These are phyloP conservation scores for Aspergillus ostianus DNA, from an alignment of 495 filamentous ascomycete species.

Conservation along the genomic window DNA sequence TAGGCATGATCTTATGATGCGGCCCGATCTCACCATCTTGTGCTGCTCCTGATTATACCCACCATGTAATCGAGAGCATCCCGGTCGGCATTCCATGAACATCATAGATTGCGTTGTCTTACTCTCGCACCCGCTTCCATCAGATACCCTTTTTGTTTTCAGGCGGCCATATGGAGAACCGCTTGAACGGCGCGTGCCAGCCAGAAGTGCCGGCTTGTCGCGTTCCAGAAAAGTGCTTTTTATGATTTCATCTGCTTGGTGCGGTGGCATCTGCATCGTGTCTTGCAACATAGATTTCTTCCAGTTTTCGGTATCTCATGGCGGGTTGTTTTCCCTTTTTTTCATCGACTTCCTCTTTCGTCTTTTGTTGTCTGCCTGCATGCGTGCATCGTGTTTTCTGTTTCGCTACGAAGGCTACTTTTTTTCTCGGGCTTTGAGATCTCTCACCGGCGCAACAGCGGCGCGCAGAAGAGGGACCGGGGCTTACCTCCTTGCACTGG, in stretches of 20 bases:
- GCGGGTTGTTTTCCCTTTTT: constrained; percentile 34
- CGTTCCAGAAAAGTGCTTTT: constrained; percentile 46
- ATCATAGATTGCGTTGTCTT: constrained; percentile 81
- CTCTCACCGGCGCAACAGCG: constrained; percentile 4
- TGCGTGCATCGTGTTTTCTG: constrained; percentile 18
- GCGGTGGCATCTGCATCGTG: constrained; percentile 43
- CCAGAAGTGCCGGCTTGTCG: constrained; percentile 39
- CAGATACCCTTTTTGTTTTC: constrained; percentile 59
- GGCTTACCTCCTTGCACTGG: neutral
- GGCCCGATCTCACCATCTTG: constrained; percentile 36
- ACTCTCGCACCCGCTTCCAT: constrained; percentile 47
- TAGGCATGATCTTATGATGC: constrained; percentile 47
- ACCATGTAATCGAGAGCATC: constrained; percentile 37
- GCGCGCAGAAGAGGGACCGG: constrained; percentile 9
- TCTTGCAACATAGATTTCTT: constrained; percentile 47
- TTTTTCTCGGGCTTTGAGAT: constrained; percentile 21
- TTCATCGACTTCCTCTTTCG: constrained; percentile 25
- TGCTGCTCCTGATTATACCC: constrained; percentile 36
- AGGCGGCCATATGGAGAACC: constrained; percentile 39
- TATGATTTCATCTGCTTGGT: constrained; percentile 45
- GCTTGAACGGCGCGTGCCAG: constrained; percentile 47
- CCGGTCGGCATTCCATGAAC: constrained; percentile 60
- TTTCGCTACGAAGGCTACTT: constrained; percentile 25
- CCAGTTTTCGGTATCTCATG: constrained; percentile 53
- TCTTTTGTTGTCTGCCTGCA: constrained; percentile 21